Conservation (phyloP, 2,329 filamentous ascomycete genomes). For the Pezicula carpinea region DNA sequence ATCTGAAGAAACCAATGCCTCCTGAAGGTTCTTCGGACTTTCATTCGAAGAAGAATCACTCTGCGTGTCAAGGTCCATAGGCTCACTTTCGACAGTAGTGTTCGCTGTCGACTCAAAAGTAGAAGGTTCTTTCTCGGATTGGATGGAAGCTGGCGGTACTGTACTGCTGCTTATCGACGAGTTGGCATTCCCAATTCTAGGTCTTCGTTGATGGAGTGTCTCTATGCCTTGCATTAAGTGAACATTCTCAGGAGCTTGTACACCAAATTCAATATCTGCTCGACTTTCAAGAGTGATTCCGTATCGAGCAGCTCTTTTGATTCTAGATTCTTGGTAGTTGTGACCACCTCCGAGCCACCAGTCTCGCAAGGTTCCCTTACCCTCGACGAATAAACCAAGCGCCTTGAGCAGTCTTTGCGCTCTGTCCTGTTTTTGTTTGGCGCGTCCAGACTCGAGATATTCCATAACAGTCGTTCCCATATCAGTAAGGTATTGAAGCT, state of each 20-base stretch:
- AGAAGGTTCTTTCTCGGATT: slow-evolving; percentile 15
- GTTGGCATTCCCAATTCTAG: no score
- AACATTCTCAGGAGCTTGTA: slow-evolving; percentile 22
- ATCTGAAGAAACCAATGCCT: slow-evolving; percentile 22
- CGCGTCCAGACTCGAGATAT: slow-evolving; percentile 53
- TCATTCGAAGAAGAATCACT: slow-evolving; percentile 7
- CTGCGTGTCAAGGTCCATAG: slow-evolving; percentile 21
- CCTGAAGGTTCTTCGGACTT: slow-evolving; percentile 19
- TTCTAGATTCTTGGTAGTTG: slow-evolving; percentile 12
- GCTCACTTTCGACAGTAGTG: slow-evolving; percentile 10
- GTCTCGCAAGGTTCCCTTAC: slow-evolving; percentile 34
- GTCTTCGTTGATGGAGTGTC: slow-evolving; percentile 4
- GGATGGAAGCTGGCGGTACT: slow-evolving; percentile 11
- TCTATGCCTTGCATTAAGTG: slow-evolving; percentile 16
- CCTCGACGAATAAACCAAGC: slow-evolving; percentile 49
- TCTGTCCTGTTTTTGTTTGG: slow-evolving; percentile 45
- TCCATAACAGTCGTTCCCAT: slow-evolving; percentile 53
- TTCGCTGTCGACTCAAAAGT: slow-evolving; percentile 16
- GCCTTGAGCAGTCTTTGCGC: slow-evolving; percentile 51
- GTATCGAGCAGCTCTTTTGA: slow-evolving; percentile 9
- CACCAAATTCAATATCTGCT: slow-evolving; percentile 25
- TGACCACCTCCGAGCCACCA: slow-evolving; percentile 25
- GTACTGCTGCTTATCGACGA: slow-evolving; percentile 9
- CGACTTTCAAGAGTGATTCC: slow-evolving; percentile 12
- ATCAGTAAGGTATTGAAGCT: slow-evolving; percentile 51